Evolutionary conservation across 2,329 filamentous ascomycete genomes (phyloP).

Genomic region (Remersonia thermophila): DNA sequence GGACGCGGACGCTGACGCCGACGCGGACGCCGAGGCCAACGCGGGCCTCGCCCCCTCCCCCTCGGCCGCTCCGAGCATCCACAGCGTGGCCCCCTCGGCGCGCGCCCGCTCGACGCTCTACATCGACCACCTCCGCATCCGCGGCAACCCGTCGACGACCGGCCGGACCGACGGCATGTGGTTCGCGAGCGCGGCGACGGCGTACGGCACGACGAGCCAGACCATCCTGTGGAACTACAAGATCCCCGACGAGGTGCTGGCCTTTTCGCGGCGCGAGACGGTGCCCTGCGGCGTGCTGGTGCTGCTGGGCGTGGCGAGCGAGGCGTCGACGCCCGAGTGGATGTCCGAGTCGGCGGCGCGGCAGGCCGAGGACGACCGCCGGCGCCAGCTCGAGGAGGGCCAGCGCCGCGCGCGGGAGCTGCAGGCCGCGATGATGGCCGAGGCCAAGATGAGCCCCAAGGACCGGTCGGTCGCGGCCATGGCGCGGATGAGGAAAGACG

Average conservation of each 20-base stretch:
- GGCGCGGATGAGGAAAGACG: slow-evolving; percentile 31
- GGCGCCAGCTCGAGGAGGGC: slow-evolving; percentile 25
- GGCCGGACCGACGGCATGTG: slow-evolving; percentile 26
- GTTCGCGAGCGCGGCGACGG: slow-evolving; percentile 46
- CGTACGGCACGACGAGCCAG: slow-evolving; percentile 39
- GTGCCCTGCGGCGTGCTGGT: slow-evolving; percentile 49
- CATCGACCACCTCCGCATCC: slow-evolving; percentile 34
- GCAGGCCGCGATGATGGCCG: slow-evolving; percentile 29
- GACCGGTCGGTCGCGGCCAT: slow-evolving; percentile 29
- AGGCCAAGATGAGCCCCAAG: slow-evolving; percentile 30
- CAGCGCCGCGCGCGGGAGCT: slow-evolving; percentile 28
- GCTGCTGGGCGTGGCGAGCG: slow-evolving; percentile 34
- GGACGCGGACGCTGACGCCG: no score
- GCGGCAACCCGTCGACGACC: slow-evolving; percentile 20
- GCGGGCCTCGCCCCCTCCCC: no score
- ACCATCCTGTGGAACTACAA: slow-evolving; percentile 50
- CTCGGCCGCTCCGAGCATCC: background rate
- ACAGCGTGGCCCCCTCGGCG: slow-evolving; percentile 17
- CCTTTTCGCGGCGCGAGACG: slow-evolving; percentile 38
- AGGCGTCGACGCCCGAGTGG: slow-evolving; percentile 44
- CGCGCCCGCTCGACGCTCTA: slow-evolving; percentile 26
- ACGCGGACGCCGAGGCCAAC: background rate
- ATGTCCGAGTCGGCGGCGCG: slow-evolving; percentile 31
- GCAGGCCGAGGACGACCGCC: slow-evolving; percentile 24
- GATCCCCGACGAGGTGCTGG: slow-evolving; percentile 39